A percentile compares a stretch with the other conserved stretches of the same genome.
These are phyloP conservation scores for Nepenthes gracilis DNA, from an alignment of 148 eudicot species.

Conservation along the genomic window DNA sequence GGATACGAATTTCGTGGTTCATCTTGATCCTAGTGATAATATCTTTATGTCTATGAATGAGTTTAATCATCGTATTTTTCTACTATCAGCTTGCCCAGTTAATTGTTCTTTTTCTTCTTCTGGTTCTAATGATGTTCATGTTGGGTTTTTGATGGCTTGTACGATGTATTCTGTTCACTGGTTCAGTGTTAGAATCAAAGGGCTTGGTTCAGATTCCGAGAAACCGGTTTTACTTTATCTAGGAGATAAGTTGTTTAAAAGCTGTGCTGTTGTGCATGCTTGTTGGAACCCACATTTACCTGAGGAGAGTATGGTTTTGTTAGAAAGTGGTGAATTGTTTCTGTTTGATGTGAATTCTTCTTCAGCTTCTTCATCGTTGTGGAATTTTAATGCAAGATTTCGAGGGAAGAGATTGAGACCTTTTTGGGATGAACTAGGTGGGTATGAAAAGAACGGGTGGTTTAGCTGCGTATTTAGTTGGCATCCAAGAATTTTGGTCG, in stretches of 20 bases:
- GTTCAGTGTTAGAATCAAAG: conserved; percentile 15
- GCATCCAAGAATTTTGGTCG: conserved; percentile 64
- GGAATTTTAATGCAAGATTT: conserved; percentile 6
- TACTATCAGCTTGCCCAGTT: conserved; percentile 25
- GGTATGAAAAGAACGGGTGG: conserved; percentile 33
- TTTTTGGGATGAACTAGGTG: conserved; percentile 23
- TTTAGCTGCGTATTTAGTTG: conserved; percentile 74
- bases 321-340: conserved; percentile 57
- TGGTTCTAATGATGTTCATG: conserved; percentile 5
- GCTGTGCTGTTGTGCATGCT: conserved; percentile 37
- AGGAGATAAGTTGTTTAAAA: conserved; percentile 37
- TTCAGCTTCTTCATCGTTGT: not conserved
- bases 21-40: conserved; percentile 10
- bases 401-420: conserved; percentile 32
- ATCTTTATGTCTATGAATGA: conserved; percentile 15
- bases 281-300: conserved; percentile 79
- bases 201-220: conserved; percentile 9
- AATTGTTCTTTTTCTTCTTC: conserved; percentile 9
- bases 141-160: conserved; percentile 61
- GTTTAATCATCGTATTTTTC: conserved; percentile 32
- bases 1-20: conserved; percentile 14
- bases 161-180: conserved; percentile 16
- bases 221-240: conserved; percentile 24
- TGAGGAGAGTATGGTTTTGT: conserved; percentile 50
- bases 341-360: conserved; percentile 43